These are phyloP conservation scores for Pyracantha coccinea DNA, from an alignment of 331 rosid species.

Conservation along the genomic window DNA sequence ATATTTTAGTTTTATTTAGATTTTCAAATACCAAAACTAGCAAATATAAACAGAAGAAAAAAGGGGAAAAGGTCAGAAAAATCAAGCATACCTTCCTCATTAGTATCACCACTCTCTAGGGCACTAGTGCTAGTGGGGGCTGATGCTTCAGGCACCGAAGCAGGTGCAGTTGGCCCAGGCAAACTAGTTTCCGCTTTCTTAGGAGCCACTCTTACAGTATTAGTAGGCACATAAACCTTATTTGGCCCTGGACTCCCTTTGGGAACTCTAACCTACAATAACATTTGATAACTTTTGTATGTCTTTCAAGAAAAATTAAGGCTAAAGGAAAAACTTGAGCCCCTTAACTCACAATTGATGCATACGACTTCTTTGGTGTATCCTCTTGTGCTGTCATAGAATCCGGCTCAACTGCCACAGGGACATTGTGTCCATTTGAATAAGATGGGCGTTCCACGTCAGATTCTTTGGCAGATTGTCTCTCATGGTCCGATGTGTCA, in stretches of 20 bases:
- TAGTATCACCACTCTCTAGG: slow-evolving; percentile 31
- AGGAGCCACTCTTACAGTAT: slow-evolving; percentile 27
- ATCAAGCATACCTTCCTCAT: slow-evolving; percentile 42
- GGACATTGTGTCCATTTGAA: slow-evolving; percentile 38
- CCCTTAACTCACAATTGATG: slow-evolving; percentile 56
- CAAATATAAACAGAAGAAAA: not conserved
- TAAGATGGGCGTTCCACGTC: slow-evolving; percentile 27
- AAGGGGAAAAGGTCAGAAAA: not conserved
- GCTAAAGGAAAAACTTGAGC: slow-evolving; percentile 3
- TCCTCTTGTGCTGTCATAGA: slow-evolving; percentile 38
- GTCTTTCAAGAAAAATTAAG: slow-evolving; percentile 7
- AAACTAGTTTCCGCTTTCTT: slow-evolving; percentile 25
- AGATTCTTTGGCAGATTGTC: slow-evolving; percentile 25
- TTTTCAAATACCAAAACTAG: not conserved
- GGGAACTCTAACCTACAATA: slow-evolving; percentile 56
- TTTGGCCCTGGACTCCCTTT: slow-evolving; percentile 34
- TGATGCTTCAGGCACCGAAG: slow-evolving; percentile 35
- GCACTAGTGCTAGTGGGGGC: slow-evolving; percentile 20
- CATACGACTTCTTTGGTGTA: slow-evolving; percentile 63
- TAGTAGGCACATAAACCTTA: slow-evolving; percentile 57
- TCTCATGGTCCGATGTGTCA: slow-evolving; percentile 38
- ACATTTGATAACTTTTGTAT: slow-evolving; percentile 14
- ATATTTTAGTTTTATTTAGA: not conserved
- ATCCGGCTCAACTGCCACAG: slow-evolving; percentile 28
- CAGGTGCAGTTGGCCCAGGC: slow-evolving; percentile 25